These are phyloP conservation scores for Penicillium dipodomyicola DNA, from an alignment of 495 filamentous ascomycete species.

Conservation along the genomic window DNA sequence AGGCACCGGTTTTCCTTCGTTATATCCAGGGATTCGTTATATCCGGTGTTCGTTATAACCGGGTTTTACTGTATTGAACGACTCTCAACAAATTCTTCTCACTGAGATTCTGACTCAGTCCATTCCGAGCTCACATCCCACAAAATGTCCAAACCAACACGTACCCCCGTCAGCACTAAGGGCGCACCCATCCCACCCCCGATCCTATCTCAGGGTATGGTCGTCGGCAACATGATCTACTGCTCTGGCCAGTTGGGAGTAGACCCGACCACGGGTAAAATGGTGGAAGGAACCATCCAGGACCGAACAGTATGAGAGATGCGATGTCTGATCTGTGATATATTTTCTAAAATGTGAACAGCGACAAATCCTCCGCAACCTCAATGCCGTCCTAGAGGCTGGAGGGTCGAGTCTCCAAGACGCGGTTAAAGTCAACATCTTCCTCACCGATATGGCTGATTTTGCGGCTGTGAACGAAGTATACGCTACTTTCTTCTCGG, in stretches of 20 bases:
- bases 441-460: slow-evolving; percentile 66
- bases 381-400: slow-evolving; percentile 63
- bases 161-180: slow-evolving; percentile 31
- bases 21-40: too few relatives aligned
- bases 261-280: slow-evolving; percentile 46
- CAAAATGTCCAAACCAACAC: slow-evolving; percentile 19
- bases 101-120: background rate
- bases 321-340: background rate
- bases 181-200: slow-evolving; percentile 41
- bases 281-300: slow-evolving; percentile 53
- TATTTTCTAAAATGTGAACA: slow-evolving; percentile 9
- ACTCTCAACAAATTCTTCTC: slow-evolving; percentile 1
- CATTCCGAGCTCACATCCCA: slow-evolving; percentile 4
- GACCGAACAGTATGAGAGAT: slow-evolving; percentile 49
- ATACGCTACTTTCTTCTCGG: slow-evolving; percentile 53
- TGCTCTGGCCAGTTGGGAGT: slow-evolving; percentile 51
- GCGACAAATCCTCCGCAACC: slow-evolving; percentile 56
- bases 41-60: too few relatives aligned
- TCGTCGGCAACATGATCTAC: slow-evolving; percentile 44
- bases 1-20: too few relatives aligned
- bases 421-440: slow-evolving; percentile 69
- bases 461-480: slow-evolving; percentile 63
- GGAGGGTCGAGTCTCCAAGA: slow-evolving; percentile 60
- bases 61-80: too few relatives aligned
- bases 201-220: slow-evolving; percentile 45